Base-by-base conservation (phyloP, 371 early-diverging fungal genomes). In the Choanephora cucurbitarum region DNA sequence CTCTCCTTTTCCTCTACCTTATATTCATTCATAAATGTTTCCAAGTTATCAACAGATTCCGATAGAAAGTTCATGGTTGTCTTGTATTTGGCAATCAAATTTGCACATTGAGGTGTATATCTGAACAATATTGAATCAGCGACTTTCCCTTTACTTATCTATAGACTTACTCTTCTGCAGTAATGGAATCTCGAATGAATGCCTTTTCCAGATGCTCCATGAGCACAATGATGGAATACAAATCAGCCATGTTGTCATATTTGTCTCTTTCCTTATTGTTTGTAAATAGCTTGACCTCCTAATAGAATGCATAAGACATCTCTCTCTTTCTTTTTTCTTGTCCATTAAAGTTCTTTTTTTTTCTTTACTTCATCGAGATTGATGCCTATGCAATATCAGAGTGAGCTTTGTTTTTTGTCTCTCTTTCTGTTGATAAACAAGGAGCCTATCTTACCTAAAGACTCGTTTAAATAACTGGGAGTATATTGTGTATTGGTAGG, bases 181-280 rank as follows among this genome's bases (percentile, higher is more conserved):
- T 74, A 15, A 96, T 84, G 2, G 91, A 87, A 72, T 94, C 95
- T 39, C 95, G 82, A 49, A 96, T 90, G 66, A 95, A 97, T 0
- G 97, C 95, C 57, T 89, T 86, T 66, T 97, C 98, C 19, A 97
- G 72, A 49, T 93, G 91, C 59, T 97, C 96, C 58, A 92, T 84
- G 9, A 90, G 82, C 13, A 96, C 85, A 19, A 97, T 85, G 41
- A 97, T 93, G 6, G 93, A 83, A 72, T 91, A 97, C 14, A 97
- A 72, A 55, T 96, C 96, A 2, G 96, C 96, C 84, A 91, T 82
- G 62, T 91, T 92, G 52, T 97, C 97, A 70, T 89, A 93, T 53
- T 81, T 87, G 58, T 95, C 95, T 57, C 96, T 81, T 46, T 97
- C 96, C 31, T 88, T 84, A 50, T 85, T 87, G 61, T 83, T 88